Evolutionary conservation across 169 alveolate species (phyloP).

Genomic region (Condylostoma magnum): DNA sequence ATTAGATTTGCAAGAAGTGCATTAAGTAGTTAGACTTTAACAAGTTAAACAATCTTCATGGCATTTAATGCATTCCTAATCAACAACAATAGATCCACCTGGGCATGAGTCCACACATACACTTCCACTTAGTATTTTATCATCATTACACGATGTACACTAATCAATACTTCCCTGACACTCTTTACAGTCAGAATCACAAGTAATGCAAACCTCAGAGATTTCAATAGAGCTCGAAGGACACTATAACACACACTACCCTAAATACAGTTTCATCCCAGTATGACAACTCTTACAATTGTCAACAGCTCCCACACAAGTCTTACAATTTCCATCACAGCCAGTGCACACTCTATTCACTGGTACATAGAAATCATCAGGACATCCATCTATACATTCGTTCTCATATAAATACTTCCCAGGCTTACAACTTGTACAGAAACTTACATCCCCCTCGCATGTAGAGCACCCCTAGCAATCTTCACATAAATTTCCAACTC

Average conservation of each 20-base stretch:
- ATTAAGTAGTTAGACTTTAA: not conserved
- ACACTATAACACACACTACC: constrained; percentile 1
- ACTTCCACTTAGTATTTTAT: not conserved
- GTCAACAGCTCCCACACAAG: not conserved
- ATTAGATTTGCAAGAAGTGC: constrained; percentile 1
- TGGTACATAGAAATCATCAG: not conserved
- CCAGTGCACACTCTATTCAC: not conserved
- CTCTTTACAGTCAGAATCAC: not conserved
- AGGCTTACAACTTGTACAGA: not conserved
- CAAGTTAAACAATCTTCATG: not conserved
- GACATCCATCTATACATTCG: not conserved
- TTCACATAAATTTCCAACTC: not conserved
- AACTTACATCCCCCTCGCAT: not conserved
- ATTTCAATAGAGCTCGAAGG: not conserved
- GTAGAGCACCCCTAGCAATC: constrained; percentile 12
- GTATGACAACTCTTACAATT: constrained; percentile 7
- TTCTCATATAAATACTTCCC: not conserved
- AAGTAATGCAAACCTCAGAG: not conserved
- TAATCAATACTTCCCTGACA: not conserved
- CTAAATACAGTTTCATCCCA: constrained; percentile 8
- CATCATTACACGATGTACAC: not conserved
- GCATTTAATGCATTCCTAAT: not conserved
- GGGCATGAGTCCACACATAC: constrained; percentile 2
- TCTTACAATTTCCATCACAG: not conserved
- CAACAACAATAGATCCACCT: not conserved